Evolutionary conservation across 495 filamentous ascomycete species (phyloP), one percentile per base, ranked within the genome.

Genomic region (Talaromyces wortmannii): DNA sequence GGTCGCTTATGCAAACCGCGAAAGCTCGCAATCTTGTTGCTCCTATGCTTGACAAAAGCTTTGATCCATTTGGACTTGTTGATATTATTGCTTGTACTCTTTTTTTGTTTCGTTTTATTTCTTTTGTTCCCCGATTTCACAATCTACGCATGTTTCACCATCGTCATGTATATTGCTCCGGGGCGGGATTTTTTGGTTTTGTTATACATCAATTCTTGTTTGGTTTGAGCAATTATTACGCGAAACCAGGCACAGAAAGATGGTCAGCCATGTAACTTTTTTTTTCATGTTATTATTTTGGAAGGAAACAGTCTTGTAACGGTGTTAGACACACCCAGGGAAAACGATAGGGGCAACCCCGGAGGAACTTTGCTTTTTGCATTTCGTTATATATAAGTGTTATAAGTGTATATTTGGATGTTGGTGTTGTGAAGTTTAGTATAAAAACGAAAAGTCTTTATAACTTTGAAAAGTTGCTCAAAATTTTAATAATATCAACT

Each of bases 41-140:
- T 40, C 15, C 6, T 31, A 15, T 13, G 48, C 10, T 10, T 50
- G 13, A 40, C 36, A 40, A 40, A 40, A 40, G 36, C 13, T 5
- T 40, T 10, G 8, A 40, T 13, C 13, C 8, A 40, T 11, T 48
- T 48, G 45, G 15, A 10, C 6, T 40, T 13, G 13, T 40, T 13
- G 13, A 40, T 10, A 40, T 40, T 13, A 18, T 11, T 50, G 32
- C 17, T 61, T 44, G 46, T 54, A 18, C 29, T 54, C 15, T 54
- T 44, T 57, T 57, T 48, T 57, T 44, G 7, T 58, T 51, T 53
- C 29, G 57, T n/a, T n/a, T 40, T 13, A 18, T 11, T 50, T 52
- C 17, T 61, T 44, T 52, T 54, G 15, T 43, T 54, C 18, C 47
- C 31, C 50, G 40, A 30, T 57, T 44, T 48, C 57, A 45, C 45